Evolutionary conservation across 192 early-diverging fungal genomes (phyloP).

Genomic region (Coemansia sp.): DNA sequence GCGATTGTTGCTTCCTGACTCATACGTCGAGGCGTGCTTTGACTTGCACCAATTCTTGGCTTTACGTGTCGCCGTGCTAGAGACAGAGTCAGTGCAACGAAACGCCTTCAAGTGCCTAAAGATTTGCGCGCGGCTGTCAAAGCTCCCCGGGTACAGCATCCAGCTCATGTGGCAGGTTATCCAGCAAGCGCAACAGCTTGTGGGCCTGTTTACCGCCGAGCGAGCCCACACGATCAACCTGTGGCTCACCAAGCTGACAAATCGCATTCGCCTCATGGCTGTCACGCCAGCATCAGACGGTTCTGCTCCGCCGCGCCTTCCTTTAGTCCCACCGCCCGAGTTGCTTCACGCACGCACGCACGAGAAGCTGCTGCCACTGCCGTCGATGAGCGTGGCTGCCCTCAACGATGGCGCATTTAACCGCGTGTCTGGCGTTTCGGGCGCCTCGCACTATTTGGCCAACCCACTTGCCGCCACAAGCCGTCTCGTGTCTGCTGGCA

Average conservation of each 20-base stretch:
- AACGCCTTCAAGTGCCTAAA: slow-evolving; percentile 56
- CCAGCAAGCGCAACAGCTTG: slow-evolving; percentile 32
- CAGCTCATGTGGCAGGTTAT: slow-evolving; percentile 56
- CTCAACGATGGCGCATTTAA: slow-evolving; percentile 37
- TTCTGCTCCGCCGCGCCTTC: slow-evolving; percentile 48
- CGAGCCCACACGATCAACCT: slow-evolving; percentile 29
- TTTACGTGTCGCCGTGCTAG: slow-evolving; percentile 1
- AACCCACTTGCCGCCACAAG: slow-evolving; percentile 17
- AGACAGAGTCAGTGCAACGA: slow-evolving; percentile 39
- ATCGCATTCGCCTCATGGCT: slow-evolving; percentile 51
- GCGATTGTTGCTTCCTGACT: slow-evolving; percentile 44
- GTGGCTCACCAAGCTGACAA: slow-evolving; percentile 48
- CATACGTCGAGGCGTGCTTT: slow-evolving; percentile 49
- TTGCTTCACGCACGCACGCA: slow-evolving; percentile 29
- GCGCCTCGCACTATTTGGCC: slow-evolving; percentile 40
- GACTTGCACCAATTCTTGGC: slow-evolving; percentile 46
- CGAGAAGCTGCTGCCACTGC: slow-evolving; percentile 42
- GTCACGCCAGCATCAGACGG: slow-evolving; percentile 49
- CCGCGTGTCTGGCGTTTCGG: slow-evolving; percentile 23
- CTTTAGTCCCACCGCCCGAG: slow-evolving; percentile 39
- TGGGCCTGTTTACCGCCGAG: slow-evolving; percentile 29
- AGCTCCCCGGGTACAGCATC: slow-evolving; percentile 53
- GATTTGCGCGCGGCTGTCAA: slow-evolving; percentile 52
- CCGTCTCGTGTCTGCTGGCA: neutral
- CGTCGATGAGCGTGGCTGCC: slow-evolving; percentile 29